Evolutionary conservation across 805 yeast species (phyloP).

Genomic region (Sugiyamaella smithiae): DNA sequence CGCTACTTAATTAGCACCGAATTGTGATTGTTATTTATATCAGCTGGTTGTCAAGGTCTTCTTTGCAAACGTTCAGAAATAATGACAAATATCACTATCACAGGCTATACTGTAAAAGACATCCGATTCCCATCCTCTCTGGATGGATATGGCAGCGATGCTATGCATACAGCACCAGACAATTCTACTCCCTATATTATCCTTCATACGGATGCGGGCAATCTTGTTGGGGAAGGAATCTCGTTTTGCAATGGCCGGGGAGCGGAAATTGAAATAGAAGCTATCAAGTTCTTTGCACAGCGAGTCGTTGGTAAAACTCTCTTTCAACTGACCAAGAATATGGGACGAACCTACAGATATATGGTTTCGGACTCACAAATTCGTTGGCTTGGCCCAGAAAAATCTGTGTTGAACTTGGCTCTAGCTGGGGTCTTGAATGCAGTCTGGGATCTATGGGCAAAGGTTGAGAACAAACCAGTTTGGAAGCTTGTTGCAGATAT

Average conservation of each 20-base stretch:
- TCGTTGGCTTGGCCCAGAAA: slow-evolving; percentile 45
- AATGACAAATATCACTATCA: slow-evolving; percentile 27
- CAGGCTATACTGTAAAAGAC: slow-evolving; percentile 32
- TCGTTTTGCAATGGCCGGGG: slow-evolving; percentile 41
- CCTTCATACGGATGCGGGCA: slow-evolving; percentile 30
- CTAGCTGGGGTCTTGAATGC: slow-evolving; percentile 41
- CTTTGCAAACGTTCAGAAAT: too few relatives aligned
- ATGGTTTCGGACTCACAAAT: slow-evolving; percentile 40
- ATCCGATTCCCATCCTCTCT: slow-evolving; percentile 40
- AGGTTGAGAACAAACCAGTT: slow-evolving; percentile 36
- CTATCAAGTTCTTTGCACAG: slow-evolving; percentile 38
- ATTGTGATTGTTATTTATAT: too few relatives aligned
- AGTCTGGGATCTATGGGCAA: slow-evolving; percentile 44
- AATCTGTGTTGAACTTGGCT: slow-evolving; percentile 41
- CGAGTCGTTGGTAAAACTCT: slow-evolving; percentile 34
- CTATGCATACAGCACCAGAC: slow-evolving; percentile 39
- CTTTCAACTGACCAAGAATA: slow-evolving; percentile 32
- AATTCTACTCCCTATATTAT: slow-evolving; percentile 39
- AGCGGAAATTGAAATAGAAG: slow-evolving; percentile 34
- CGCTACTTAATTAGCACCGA: too few relatives aligned
- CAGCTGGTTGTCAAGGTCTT: too few relatives aligned
- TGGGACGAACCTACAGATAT: slow-evolving; percentile 41
- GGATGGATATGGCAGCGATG: slow-evolving; percentile 41
- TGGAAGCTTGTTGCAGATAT: slow-evolving; percentile 42
- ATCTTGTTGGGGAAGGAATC: slow-evolving; percentile 40